Evolutionary conservation across 352 stramenopile genomes (phyloP).

Genomic region (Phytophthora cajani): DNA sequence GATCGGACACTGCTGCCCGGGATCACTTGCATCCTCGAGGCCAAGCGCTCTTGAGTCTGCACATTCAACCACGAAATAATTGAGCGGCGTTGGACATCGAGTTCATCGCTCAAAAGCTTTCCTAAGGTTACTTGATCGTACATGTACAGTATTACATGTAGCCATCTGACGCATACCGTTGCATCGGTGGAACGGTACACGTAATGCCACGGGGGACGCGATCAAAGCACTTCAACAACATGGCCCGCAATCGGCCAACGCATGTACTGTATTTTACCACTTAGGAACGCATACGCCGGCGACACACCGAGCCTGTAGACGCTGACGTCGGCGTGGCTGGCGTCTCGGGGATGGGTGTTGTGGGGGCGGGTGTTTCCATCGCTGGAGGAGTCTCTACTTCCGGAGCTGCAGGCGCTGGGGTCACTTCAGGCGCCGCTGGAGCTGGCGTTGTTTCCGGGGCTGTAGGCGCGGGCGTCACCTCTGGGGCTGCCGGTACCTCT

Average conservation of each 20-base stretch:
- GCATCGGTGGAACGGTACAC: neutral
- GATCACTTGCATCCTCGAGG: neutral
- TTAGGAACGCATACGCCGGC: slow-evolving; percentile 24
- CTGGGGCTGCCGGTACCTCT: neutral
- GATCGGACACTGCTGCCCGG: slow-evolving; percentile 12
- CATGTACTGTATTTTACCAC: slow-evolving; percentile 1
- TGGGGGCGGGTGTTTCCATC: neutral
- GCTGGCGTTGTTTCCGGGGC: neutral
- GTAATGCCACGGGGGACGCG: neutral
- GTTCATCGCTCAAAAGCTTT: neutral
- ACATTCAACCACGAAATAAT: slow-evolving; percentile 29
- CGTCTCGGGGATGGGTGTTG: slow-evolving; percentile 1
- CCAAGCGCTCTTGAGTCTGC: neutral
- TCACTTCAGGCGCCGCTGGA: neutral
- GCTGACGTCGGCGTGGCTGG: neutral
- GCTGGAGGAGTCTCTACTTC: neutral
- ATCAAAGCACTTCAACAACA: slow-evolving; percentile 6
- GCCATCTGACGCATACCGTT: neutral
- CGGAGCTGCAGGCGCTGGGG: neutral
- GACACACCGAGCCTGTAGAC: slow-evolving; percentile 5
- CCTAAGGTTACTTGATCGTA: too few species aligned
- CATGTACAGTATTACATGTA: neutral
- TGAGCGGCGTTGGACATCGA: neutral
- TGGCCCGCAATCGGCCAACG: slow-evolving; percentile 3
- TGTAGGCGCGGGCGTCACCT: slow-evolving; percentile 5